phyloP scores from a whole-genome alignment of 768 basidiomycete species.

The Gymnopilus dilepis region DNA sequence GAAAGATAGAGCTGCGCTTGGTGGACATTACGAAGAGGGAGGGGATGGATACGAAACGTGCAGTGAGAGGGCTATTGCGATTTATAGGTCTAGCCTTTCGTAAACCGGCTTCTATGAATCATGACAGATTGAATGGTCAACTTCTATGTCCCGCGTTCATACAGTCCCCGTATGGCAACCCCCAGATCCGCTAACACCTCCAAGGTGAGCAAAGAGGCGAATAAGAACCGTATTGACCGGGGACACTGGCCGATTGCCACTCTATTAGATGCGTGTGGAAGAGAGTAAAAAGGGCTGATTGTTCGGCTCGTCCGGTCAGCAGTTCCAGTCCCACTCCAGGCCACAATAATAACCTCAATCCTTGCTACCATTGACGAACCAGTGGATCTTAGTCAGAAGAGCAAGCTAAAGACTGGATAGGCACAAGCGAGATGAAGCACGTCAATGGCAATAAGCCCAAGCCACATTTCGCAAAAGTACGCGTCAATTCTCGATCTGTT shows the following conservation, averaged over 20 bases:
- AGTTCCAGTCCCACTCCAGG: neutral
- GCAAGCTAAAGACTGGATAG: no score
- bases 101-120: conserved; percentile 5
- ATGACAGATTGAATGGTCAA: conserved; percentile 22
- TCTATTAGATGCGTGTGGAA: neutral
- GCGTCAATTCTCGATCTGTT: neutral
- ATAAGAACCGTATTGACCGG: conserved; percentile 13
- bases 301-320: conserved; percentile 17
- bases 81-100: conserved; percentile 10
- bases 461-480: neutral
- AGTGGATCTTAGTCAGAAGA: no score
- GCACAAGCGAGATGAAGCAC: no score
- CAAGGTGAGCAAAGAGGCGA: conserved; percentile 13
- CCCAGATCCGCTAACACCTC: neutral
- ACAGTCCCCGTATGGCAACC: conserved; percentile 4
- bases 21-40: conserved; percentile 6
- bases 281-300: conserved; percentile 9
- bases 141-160: conserved; percentile 5
- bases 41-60: neutral
- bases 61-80: conserved; percentile 3
- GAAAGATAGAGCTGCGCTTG: conserved; percentile 17
- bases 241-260: neutral
- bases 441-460: no score
- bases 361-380: no score
- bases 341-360: neutral